Percentiles rank a stretch among this genome's conserved stretches.
Evolutionary conservation across 371 early-diverging fungal species (phyloP).

Genomic region (Mucor velutinosus): DNA sequence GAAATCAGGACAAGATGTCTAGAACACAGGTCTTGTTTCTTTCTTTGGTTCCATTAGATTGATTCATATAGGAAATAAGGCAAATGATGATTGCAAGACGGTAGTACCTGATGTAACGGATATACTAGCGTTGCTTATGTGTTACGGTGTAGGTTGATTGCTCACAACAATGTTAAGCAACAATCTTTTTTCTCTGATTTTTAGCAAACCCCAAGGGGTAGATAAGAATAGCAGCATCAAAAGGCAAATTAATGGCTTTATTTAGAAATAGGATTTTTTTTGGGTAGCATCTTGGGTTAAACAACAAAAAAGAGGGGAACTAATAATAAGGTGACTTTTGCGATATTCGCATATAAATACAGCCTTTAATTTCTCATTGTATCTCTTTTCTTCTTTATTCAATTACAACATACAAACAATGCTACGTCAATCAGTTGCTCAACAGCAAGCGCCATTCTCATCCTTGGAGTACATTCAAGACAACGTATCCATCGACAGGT

Average conservation of each 20-base stretch:
- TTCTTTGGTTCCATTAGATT: too few relatives aligned
- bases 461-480: neutral
- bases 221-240: neutral
- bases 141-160: neutral
- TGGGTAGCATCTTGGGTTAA: neutral
- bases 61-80: too few relatives aligned
- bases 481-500: neutral
- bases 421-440: conserved; percentile 15
- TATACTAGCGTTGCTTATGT: neutral
- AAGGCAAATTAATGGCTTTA: neutral
- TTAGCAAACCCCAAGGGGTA: neutral
- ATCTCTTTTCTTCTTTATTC: neutral
- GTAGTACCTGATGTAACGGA: too few relatives aligned
- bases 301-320: neutral
- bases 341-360: neutral
- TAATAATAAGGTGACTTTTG: neutral
- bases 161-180: too few relatives aligned
- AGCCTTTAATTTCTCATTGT: neutral
- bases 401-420: neutral
- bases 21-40: neutral
- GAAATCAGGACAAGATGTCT: neutral
- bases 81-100: too few relatives aligned
- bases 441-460: neutral
- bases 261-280: neutral
- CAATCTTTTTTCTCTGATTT: too few relatives aligned